Conservation (phyloP, 441 rosid species). For the Erodium trifolium region DNA sequence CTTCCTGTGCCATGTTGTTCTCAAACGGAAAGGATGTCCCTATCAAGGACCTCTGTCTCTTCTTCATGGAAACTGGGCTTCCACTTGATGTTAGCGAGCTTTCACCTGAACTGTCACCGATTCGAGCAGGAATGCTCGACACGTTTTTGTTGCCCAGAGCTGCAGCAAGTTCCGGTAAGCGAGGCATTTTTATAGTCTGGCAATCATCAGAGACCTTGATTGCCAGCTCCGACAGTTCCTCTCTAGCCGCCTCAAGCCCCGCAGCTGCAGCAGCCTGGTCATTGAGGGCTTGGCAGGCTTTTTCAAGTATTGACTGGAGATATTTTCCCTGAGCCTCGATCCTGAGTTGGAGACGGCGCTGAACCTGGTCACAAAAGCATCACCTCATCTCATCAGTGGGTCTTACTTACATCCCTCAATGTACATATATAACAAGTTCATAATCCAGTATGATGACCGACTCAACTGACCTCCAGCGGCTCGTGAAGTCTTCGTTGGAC, state of each 20-base stretch:
- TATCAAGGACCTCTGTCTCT: conserved; percentile 46
- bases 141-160: conserved; percentile 40
- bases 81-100: conserved; percentile 65
- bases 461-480: conserved; percentile 87
- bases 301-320: conserved; percentile 74
- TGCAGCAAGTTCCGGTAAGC: conserved; percentile 55
- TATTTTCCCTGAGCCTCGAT: conserved; percentile 93
- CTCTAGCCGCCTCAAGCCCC: conserved; percentile 72
- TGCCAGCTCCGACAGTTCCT: conserved; percentile 78
- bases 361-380: conserved; percentile 51
- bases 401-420: background rate
- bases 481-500: conserved; percentile 87
- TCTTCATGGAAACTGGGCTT: conserved; percentile 60
- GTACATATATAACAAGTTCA: background rate
- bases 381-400: background rate
- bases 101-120: conserved; percentile 57
- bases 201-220: conserved; percentile 55
- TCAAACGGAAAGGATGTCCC: conserved; percentile 36
- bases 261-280: conserved; percentile 58
- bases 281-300: conserved; percentile 73
- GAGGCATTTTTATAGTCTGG: too few relatives aligned
- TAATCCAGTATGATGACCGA: too few relatives aligned
- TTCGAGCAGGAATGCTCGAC: conserved; percentile 36
- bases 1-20: conserved; percentile 34
- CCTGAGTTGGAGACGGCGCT: conserved; percentile 68